Conservation (phyloP, 345 rosid genomes). For the Moricandia arvensis region DNA sequence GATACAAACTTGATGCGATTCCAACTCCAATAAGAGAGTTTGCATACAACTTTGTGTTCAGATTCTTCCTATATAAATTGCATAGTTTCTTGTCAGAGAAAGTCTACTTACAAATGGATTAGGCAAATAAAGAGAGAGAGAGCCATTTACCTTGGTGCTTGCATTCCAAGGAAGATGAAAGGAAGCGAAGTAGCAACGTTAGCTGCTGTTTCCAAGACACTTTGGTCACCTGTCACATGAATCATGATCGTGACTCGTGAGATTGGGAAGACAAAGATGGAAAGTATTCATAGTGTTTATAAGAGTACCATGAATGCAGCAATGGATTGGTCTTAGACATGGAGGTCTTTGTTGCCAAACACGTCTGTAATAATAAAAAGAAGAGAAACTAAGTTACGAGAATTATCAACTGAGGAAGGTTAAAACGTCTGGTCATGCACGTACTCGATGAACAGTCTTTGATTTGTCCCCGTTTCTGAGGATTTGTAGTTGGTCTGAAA, state of each 20-base stretch:
- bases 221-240: conserved; percentile 60
- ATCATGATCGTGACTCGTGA: not conserved
- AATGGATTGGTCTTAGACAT: conserved; percentile 73
- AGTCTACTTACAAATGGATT: not conserved
- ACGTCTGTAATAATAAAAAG: conserved; percentile 46
- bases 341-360: conserved; percentile 94
- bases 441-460: conserved; percentile 61
- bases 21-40: conserved; percentile 96
- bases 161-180: conserved; percentile 78
- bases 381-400: not conserved
- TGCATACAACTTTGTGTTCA: conserved; percentile 72
- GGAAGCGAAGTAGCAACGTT: conserved; percentile 94
- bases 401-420: not conserved
- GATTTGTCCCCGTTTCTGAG: conserved; percentile 47
- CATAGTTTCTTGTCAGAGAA: not conserved
- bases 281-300: not conserved
- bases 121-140: not conserved
- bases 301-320: conserved; percentile 49
- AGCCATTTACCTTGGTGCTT: conserved; percentile 81
- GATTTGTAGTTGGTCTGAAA: conserved; percentile 42
- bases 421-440: conserved; percentile 1
- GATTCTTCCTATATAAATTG: conserved; percentile 66
- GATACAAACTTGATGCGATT: conserved; percentile 80
- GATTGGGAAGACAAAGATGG: not conserved
- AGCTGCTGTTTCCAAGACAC: conserved; percentile 63